phyloP scores from a whole-genome alignment of 2,329 filamentous ascomycete genomes.

The Mycosphaerella sp. region DNA sequence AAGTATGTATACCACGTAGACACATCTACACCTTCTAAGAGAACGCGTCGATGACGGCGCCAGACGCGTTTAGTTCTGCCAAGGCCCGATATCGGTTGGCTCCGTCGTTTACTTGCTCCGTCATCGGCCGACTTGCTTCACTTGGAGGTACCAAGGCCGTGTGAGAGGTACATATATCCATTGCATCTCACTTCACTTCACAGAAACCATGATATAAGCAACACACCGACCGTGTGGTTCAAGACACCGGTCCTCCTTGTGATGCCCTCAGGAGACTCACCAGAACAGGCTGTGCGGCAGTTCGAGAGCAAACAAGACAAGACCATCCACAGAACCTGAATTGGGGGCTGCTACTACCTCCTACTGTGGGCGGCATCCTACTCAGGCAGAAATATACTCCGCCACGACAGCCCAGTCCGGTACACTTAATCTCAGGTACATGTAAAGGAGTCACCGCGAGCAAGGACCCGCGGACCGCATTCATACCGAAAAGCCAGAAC shows the following conservation, averaged over 20 bases:
- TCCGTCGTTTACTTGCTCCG: no score
- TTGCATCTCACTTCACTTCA: no score
- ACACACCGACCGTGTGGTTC: no score
- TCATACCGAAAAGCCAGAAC: background rate
- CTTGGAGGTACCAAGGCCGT: no score
- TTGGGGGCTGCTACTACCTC: background rate
- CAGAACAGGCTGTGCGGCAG: no score
- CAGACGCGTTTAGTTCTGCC: background rate
- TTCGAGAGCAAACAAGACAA: background rate
- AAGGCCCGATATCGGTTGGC: background rate
- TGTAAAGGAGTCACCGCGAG: background rate
- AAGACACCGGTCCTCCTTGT: no score
- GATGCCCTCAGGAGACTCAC: no score
- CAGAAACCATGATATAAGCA: no score
- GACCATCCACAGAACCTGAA: background rate
- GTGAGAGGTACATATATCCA: no score
- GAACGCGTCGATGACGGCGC: constrained; percentile 1
- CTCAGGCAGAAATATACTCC: background rate
- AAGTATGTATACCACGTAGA: background rate
- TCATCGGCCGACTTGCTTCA: no score
- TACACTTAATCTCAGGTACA: no score
- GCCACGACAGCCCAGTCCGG: background rate
- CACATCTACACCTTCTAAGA: background rate
- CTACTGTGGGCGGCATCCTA: background rate
- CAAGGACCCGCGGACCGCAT: background rate